A percentile compares a stretch with the other conserved stretches of the same genome.
Conservation (phyloP, 225 moss, liverwort and hornwort genomes). For the Straminergon stramineum region DNA sequence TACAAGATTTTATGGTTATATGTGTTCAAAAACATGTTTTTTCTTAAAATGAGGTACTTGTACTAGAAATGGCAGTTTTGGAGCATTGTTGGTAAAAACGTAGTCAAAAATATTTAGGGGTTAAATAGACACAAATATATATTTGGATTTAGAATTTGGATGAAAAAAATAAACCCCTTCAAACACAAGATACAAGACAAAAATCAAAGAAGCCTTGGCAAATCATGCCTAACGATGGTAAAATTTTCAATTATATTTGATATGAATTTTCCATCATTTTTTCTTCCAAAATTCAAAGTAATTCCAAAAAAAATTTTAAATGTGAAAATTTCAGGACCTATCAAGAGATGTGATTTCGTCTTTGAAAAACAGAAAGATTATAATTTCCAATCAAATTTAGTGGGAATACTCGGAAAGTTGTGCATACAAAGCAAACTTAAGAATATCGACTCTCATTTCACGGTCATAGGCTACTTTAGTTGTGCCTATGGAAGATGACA, state of each 20-base stretch:
- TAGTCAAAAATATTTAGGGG: too few species aligned
- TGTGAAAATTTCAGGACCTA: background rate
- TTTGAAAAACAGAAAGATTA: background rate
- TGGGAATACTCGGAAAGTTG: background rate
- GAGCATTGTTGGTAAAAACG: too few species aligned
- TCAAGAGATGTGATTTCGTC: background rate
- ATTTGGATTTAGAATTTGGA: background rate
- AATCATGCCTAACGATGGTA: background rate
- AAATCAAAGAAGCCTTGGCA: rapidly evolving
- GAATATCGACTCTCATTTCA: background rate
- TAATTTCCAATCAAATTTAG: background rate
- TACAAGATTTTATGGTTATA: too few species aligned
- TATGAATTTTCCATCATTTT: background rate
- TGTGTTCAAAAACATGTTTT: too few species aligned
- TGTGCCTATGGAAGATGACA: background rate
- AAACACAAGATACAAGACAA: background rate
- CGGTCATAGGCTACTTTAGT: background rate
- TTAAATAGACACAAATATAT: background rate
- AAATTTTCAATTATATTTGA: background rate
- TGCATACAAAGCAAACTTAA: background rate
- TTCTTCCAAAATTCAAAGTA: background rate
- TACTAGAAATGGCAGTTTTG: too few species aligned
- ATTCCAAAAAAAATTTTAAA: background rate
- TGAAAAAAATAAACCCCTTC: background rate
- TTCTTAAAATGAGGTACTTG: too few species aligned